Base-by-base conservation (phyloP, 495 filamentous ascomycete genomes). In the Penicillium crystallinum region DNA sequence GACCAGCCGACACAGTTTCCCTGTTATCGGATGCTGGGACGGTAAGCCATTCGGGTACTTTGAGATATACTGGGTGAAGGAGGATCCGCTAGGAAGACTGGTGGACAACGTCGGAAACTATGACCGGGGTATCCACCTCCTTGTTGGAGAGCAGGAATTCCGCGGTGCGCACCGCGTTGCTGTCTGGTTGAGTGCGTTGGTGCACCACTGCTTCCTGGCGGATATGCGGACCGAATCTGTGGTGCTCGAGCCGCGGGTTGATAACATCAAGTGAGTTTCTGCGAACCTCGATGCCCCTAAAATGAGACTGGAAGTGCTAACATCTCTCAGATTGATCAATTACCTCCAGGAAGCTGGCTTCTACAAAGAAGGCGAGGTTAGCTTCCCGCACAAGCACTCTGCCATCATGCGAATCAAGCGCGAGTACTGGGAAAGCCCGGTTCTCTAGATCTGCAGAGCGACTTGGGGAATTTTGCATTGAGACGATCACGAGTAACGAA, bases 61-160 rank as follows among this genome's bases (percentile, higher is more conserved):
- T 62, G 95, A 98, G 73, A 80, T 98, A 34, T 98, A 98, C 72
- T 98, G 95, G 95, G 91, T 93, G 2, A 96, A 96, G 58, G 93
- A 98, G 65, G 95, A 97, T 62, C 69, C 70, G 2, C 63, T 98
- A 19, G 90, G 88, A 0, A 76, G 76, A 23, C 70, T 86, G 43
- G 63, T 92, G 27, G 79, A 81, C 1, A 78, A 73, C 0, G 81
- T 83, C 1, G 81, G 81, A 21, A 85, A 95, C 59, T 97, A 88
- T 66, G 95, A 97, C 62, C 77, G 93, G 10, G 93, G 95, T 0
- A 71, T 95, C 33, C 95, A 97, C 65, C 81, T 90, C 17, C 71
- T 98, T 22, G 81, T 98, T 17, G 93, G 93, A 6, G 95, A 98
- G 69, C 86, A 96, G 62, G 92, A 93, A 71, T 96, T 89, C 48